A percentile compares a stretch with the other conserved stretches of the same genome.
Conservation (phyloP, 768 basidiomycete species). For the Leccinum truebloodii region DNA sequence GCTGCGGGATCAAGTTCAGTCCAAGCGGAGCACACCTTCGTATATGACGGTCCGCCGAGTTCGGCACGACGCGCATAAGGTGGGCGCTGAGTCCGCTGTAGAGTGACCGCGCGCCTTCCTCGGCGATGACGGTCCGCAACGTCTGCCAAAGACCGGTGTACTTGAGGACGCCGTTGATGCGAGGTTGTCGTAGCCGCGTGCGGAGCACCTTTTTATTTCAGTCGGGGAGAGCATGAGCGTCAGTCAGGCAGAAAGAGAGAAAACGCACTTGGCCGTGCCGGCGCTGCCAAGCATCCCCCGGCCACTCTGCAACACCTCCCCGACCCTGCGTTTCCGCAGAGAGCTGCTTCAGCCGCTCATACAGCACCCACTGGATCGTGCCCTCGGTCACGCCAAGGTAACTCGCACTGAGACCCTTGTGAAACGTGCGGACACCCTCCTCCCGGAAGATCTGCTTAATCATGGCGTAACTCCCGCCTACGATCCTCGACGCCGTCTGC, state of each 20-base stretch:
- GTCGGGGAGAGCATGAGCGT: not conserved
- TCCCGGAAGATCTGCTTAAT: slow-evolving; percentile 75
- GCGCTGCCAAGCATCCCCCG: slow-evolving; percentile 84
- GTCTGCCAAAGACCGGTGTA: slow-evolving; percentile 90
- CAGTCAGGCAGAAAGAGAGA: not conserved
- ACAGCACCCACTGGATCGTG: slow-evolving; percentile 96
- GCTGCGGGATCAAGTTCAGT: slow-evolving; percentile 1
- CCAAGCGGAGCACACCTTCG: slow-evolving; percentile 77
- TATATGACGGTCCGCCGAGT: slow-evolving; percentile 88
- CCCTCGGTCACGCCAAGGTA: slow-evolving; percentile 96
- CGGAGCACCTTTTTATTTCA: slow-evolving; percentile 71
- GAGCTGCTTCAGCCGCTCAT: slow-evolving; percentile 85
- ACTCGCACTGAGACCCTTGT: slow-evolving; percentile 93
- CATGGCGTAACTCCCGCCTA: slow-evolving; percentile 58
- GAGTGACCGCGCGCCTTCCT: slow-evolving; percentile 84
- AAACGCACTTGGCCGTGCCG: slow-evolving; percentile 81
- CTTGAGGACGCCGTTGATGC: slow-evolving; percentile 72
- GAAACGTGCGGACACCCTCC: slow-evolving; percentile 86
- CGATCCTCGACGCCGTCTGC: slow-evolving; percentile 26
- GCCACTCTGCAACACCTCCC: slow-evolving; percentile 66
- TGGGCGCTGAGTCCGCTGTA: slow-evolving; percentile 95
- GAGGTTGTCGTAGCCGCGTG: slow-evolving; percentile 89
- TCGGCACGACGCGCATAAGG: slow-evolving; percentile 95
- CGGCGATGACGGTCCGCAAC: slow-evolving; percentile 77
- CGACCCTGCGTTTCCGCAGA: slow-evolving; percentile 53